Evolutionary conservation across 192 early-diverging fungal genomes (phyloP).

Genomic region (Funneliformis mosseae): DNA sequence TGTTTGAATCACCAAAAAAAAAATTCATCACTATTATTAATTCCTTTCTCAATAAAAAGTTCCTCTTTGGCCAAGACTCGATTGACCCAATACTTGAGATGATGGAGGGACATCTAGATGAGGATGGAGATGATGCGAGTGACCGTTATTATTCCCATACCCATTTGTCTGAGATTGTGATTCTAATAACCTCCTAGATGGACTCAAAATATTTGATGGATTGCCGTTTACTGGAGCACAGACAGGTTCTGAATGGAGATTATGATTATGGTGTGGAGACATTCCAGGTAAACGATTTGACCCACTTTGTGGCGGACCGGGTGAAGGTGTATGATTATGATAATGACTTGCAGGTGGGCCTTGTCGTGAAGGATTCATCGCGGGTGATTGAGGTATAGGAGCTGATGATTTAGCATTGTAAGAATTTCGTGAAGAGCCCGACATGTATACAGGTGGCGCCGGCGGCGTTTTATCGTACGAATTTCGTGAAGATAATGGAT

Average conservation of each 20-base stretch:
- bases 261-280: neutral
- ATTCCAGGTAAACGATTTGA: neutral
- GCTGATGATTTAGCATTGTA: neutral
- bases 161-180: neutral
- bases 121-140: neutral
- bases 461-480: too few relatives aligned
- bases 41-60: neutral
- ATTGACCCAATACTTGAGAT: neutral
- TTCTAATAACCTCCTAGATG: neutral
- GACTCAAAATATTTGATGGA: neutral
- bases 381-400: neutral
- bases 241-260: neutral
- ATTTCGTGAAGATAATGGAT: too few relatives aligned
- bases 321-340: neutral
- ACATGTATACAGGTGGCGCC: too few relatives aligned
- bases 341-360: neutral
- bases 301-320: neutral
- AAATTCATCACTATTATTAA: too few relatives aligned
- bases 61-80: neutral
- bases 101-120: neutral
- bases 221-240: neutral
- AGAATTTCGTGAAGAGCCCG: neutral
- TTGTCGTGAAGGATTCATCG: neutral
- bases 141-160: neutral
- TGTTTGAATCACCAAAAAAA: too few relatives aligned